phyloP scores from a whole-genome alignment of 768 basidiomycete genomes.

The Pleurotus ostreatus region DNA sequence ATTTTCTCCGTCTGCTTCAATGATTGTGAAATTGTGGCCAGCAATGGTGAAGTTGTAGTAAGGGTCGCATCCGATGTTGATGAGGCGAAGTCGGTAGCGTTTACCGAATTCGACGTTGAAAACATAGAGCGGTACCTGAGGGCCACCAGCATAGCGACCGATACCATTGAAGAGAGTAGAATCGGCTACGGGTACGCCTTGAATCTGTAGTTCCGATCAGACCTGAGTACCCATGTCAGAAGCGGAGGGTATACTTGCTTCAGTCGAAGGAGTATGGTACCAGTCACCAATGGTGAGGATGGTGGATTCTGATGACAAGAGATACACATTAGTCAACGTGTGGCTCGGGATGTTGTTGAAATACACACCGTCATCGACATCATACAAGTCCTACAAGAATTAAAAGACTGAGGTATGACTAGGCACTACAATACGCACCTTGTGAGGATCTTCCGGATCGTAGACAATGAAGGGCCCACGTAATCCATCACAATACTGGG shows the following conservation, averaged over 20 bases:
- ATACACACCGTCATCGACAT: conserved; percentile 13
- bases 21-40: conserved; percentile 34
- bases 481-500: conserved; percentile 14
- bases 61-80: conserved; percentile 42
- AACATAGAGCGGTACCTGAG: conserved; percentile 26
- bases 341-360: not conserved
- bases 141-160: conserved; percentile 36
- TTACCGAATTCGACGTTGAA: conserved; percentile 32
- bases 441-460: conserved; percentile 28
- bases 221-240: not conserved
- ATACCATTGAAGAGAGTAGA: conserved; percentile 43
- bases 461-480: conserved; percentile 33
- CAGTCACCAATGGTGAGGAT: conserved; percentile 39
- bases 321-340: no score
- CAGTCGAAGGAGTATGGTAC: conserved; percentile 15
- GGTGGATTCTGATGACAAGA: conserved; percentile 28
- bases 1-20: conserved; percentile 36
- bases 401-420: not conserved
- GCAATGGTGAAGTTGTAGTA: conserved; percentile 36
- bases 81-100: conserved; percentile 49
- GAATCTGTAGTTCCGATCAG: not conserved
- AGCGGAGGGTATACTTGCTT: not conserved
- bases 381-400: conserved; percentile 19
- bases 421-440: not conserved
- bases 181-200: conserved; percentile 12